Base-by-base conservation (phyloP, 208 protist species). In the Trichomonas gallinae region DNA sequence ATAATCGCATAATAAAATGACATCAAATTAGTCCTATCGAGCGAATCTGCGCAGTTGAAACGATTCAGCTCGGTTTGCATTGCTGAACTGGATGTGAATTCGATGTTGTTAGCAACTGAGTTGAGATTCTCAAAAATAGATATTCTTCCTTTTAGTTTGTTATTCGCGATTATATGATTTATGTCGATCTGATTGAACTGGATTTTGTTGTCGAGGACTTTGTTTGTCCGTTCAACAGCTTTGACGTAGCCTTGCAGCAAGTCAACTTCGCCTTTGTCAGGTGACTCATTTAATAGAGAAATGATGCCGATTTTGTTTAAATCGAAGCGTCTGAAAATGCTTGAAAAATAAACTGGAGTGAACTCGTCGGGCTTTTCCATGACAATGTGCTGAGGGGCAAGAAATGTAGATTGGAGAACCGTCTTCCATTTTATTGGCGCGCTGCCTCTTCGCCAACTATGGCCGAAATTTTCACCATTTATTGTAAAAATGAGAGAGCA, bases 21-120 rank as follows among this genome's bases (percentile, higher is more conserved):
- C 1, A 9, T 44, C n/a, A 93, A 34, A 38, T 93, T 93, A 13
- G 87, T 93, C 8, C 87, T 4, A 51, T 93, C 87, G 21, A 93
- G n/a, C 10, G 87, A 93, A 51, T 93, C 87, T 23, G 87, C 87
- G 44, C 87, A 93, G 38, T 93, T 93, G 46, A 93, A 93, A 2
- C 87, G 8, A 51, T 34, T 48, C 2, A 51, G 4, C 4, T n/a
- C 31, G 0, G 44, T 93, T 51, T 93, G 87, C 0, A 9, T 48
- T 38, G 9, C 17, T 10, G 10, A 11, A 26, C 3, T 34, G 38
- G 11, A 40, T 15, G 31, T 40, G 8, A 44, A 44, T 44, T 89
- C 38, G 0, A 40, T 46, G 0, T 42, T 40, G n/a, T 85, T 34
- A 23, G 11, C 26, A 85, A 42, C n/a, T 11, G 13, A 0, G 10